Evolutionary conservation across 441 rosid genomes (phyloP).

Genomic region (Breynia disticha): DNA sequence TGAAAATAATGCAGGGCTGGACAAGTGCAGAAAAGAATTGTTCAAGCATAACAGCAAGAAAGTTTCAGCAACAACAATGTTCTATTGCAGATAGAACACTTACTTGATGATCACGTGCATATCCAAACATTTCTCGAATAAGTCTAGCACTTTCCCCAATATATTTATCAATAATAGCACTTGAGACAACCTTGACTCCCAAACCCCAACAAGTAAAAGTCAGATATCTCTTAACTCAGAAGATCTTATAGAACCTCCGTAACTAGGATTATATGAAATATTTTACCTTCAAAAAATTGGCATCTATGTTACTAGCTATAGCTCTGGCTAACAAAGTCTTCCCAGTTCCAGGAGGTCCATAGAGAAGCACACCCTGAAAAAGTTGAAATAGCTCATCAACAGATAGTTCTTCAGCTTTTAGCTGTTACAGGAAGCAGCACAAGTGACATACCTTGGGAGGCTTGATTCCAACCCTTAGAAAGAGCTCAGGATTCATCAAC

Average conservation of each 20-base stretch:
- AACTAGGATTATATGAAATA: background rate
- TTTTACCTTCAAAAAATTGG: slow-evolving; percentile 78
- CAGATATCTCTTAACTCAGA: background rate
- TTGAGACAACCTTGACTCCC: slow-evolving; percentile 70
- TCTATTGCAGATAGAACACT: slow-evolving; percentile 9
- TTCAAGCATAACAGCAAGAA: background rate
- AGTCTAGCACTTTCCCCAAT: slow-evolving; percentile 96
- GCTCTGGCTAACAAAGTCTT: slow-evolving; percentile 89
- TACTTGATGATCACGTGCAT: slow-evolving; percentile 94
- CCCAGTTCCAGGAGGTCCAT: slow-evolving; percentile 95
- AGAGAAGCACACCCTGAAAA: slow-evolving; percentile 85
- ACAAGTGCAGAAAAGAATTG: slow-evolving; percentile 10
- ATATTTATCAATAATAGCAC: slow-evolving; percentile 94
- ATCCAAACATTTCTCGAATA: slow-evolving; percentile 92
- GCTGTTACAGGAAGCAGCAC: background rate
- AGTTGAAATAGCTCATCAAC: slow-evolving; percentile 1
- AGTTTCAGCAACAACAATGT: too few relatives aligned
- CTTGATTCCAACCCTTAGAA: slow-evolving; percentile 87
- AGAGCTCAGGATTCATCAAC: slow-evolving; percentile 96
- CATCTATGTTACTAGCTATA: slow-evolving; percentile 71
- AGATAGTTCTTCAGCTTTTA: background rate
- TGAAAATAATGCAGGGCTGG: slow-evolving; percentile 94
- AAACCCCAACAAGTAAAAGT: background rate
- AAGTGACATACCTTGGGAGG: slow-evolving; percentile 72
- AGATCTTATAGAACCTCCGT: background rate